These are phyloP conservation scores for Xylaria curta DNA, from an alignment of 495 filamentous ascomycete genomes.

Conservation along the genomic window DNA sequence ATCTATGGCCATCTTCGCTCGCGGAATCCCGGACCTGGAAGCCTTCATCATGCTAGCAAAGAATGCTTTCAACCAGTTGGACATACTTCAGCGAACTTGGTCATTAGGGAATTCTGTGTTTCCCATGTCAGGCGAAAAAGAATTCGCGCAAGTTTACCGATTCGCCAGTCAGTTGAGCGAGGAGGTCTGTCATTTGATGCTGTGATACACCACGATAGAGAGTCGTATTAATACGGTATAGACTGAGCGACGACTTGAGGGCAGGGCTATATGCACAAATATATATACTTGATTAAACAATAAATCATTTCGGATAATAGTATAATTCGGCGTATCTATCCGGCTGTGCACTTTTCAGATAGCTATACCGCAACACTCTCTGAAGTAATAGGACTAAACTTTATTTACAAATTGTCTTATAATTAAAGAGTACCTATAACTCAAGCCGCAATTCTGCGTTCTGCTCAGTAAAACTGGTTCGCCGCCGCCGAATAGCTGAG, in stretches of 20 bases:
- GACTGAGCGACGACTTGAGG: neutral
- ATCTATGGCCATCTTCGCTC: conserved; percentile 7
- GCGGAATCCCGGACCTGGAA: neutral
- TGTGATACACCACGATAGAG: neutral
- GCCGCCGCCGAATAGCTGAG: no score
- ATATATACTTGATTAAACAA: no score
- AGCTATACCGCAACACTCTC: no score
- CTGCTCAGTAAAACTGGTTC: no score
- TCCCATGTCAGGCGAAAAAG: neutral
- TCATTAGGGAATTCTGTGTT: neutral
- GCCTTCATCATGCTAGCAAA: neutral
- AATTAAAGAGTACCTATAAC: no score
- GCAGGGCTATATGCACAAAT: no score
- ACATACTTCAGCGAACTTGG: neutral
- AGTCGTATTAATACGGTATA: neutral
- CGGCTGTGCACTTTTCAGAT: no score
- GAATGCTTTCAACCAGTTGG: conserved; percentile 6
- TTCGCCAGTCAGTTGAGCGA: conserved; percentile 4
- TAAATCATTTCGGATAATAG: no score
- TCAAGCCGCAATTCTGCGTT: no score
- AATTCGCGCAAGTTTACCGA: neutral
- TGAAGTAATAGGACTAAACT: no score
- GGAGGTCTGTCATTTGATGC: neutral
- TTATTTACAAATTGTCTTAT: no score
- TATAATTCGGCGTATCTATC: no score